phyloP scores from a whole-genome alignment of 495 filamentous ascomycete species.

The Cladorrhinum samala region DNA sequence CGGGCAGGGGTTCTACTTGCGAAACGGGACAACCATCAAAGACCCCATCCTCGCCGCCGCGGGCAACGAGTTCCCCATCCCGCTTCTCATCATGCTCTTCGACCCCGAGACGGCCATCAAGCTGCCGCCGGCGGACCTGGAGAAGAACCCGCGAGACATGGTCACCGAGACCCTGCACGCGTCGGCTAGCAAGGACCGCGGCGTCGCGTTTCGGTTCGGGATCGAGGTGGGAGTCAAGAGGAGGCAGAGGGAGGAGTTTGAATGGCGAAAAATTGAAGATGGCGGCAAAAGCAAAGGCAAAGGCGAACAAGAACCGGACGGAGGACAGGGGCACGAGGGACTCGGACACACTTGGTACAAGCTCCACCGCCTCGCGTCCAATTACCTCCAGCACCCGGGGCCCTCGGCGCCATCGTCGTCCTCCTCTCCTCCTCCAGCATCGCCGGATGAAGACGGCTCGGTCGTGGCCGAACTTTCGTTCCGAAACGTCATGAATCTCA shows the following conservation, averaged over 20 bases:
- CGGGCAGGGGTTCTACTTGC: constrained; percentile 7
- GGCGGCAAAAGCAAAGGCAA: background rate
- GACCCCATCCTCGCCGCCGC: constrained; percentile 8
- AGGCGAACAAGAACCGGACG: background rate
- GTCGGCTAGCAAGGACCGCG: too few relatives aligned
- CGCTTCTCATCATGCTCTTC: constrained; percentile 3
- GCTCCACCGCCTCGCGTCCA: too few relatives aligned
- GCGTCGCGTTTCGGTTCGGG: constrained; percentile 2
- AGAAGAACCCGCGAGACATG: constrained; percentile 3
- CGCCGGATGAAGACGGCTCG: background rate
- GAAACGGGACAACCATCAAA: constrained; percentile 7
- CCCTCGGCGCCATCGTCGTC: background rate
- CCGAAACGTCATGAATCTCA: background rate
- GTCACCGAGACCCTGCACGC: constrained; percentile 8
- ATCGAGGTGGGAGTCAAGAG: constrained; percentile 7
- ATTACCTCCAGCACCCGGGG: background rate
- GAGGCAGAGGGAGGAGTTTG: constrained; percentile 10
- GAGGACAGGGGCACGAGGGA: too few relatives aligned
- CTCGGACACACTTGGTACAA: too few relatives aligned
- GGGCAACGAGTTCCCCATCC: constrained; percentile 3
- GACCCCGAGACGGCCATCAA: constrained; percentile 1
- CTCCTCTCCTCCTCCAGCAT: background rate
- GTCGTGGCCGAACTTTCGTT: constrained; percentile 6
- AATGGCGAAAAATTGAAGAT: constrained; percentile 9
- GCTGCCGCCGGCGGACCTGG: constrained; percentile 1